Evolutionary conservation across 2,329 filamentous ascomycete genomes (phyloP), one percentile per base, ranked within the genome.

Genomic region (Trichophyton benhamiae): DNA sequence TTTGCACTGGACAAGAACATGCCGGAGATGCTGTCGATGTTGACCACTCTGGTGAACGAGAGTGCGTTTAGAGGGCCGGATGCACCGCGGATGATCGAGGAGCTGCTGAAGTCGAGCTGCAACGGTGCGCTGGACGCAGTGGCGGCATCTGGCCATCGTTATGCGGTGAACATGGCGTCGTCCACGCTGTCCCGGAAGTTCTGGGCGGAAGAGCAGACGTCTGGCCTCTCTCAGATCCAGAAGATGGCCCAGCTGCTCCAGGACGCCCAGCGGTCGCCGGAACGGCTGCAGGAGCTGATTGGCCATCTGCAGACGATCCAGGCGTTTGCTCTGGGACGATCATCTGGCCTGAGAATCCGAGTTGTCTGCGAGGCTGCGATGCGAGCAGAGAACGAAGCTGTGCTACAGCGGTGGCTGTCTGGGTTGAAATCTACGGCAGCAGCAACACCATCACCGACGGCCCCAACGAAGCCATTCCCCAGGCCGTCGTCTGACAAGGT

Each of bases 101-200:
- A 97, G 73, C 80, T 99, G 25, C 79, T 99, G 11, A 89, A 95
- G 69, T 87, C 87, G 15, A 87, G 88, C 13, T 88, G 91, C 0
- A 94, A 94, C 68, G 92, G 92, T 38, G 89, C 94, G 0, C 84
- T 97, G 59, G 95, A 96, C 70, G 86, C 88, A 52, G 91, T 99
- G 68, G 92, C 94, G 3, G 91, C 90, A 38, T 88, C 89, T 15
- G 94, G 94, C 0, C 92, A 99, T 71, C 82, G 85, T 0, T 99
- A 87, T 72, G 94, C 94, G 3, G 85, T 89, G 67, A 86, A 87
- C 57, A 90, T 87, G 68, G 90, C 94, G 0, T 87, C 95, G 70
- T 86, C 92, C 27, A 85, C 86, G 1, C 78, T 97, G 49, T 89
- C 88, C 1, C 81, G 82, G 15, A 83, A 85, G 63, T 87, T 87